A percentile compares a stretch with the other conserved stretches of the same genome.
Evolutionary conservation across 2,329 filamentous ascomycete genomes (phyloP).

Genomic region (Sphaerulina vaccinii): DNA sequence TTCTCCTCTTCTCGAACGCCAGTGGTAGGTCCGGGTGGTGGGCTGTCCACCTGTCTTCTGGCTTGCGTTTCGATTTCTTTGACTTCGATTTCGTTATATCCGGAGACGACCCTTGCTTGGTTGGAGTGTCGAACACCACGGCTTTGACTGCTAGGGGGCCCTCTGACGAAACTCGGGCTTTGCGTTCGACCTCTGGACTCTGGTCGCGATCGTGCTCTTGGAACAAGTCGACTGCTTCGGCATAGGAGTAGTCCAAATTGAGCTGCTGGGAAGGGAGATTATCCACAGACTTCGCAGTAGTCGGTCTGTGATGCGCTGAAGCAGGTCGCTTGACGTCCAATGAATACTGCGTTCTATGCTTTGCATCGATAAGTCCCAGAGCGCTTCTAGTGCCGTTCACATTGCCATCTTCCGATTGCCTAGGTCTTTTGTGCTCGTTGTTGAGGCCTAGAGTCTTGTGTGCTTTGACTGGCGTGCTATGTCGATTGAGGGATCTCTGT

Average conservation of each 20-base stretch:
- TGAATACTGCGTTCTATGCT: constrained; percentile 16
- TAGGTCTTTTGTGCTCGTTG: constrained; percentile 12
- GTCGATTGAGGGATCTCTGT: constrained; percentile 21
- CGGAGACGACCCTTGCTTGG: constrained; percentile 5
- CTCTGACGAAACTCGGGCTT: constrained; percentile 19
- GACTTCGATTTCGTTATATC: constrained; percentile 4
- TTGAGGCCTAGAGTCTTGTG: constrained; percentile 43
- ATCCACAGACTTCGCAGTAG: constrained; percentile 25
- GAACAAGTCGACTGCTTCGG: constrained; percentile 31
- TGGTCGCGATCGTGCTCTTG: constrained; percentile 19
- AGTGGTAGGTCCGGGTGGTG: constrained; percentile 32
- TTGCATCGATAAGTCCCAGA: background rate
- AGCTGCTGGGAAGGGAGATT: constrained; percentile 24
- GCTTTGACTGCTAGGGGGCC: constrained; percentile 14
- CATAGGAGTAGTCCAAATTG: constrained; percentile 36
- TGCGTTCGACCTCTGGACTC: constrained; percentile 11
- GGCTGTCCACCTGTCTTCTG: constrained; percentile 26
- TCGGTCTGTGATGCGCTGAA: constrained; percentile 21
- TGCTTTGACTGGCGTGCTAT: constrained; percentile 39
- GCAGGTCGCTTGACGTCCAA: constrained; percentile 19
- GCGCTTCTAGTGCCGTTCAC: constrained; percentile 8
- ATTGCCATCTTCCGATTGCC: background rate
- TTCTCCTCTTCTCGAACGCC: constrained; percentile 29
- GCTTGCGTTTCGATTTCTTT: constrained; percentile 20
- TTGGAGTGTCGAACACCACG: constrained; percentile 16